Percentiles rank a stretch among this genome's conserved stretches.
These are phyloP conservation scores for Dendrobium huoshanense DNA, from an alignment of 106 monocot species.

Conservation along the genomic window DNA sequence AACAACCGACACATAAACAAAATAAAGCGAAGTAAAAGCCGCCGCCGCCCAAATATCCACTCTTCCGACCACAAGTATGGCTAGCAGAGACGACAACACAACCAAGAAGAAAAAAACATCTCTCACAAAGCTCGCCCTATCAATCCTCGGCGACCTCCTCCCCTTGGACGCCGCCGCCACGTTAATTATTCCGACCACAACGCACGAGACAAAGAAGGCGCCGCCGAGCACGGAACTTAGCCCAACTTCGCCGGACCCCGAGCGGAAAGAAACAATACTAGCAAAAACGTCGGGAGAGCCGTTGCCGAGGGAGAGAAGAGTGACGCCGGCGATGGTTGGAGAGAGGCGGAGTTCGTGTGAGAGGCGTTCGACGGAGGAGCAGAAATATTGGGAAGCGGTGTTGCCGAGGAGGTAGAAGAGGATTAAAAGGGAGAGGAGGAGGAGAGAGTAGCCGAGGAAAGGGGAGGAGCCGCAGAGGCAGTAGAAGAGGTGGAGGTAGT, in stretches of 20 bases:
- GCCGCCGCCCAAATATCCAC: slow-evolving; percentile 32
- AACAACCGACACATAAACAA: slow-evolving; percentile 29
- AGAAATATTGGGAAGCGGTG: slow-evolving; percentile 70
- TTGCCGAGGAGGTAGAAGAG: slow-evolving; percentile 65
- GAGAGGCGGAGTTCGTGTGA: slow-evolving; percentile 35
- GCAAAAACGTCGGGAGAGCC: slow-evolving; percentile 70
- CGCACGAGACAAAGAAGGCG: slow-evolving; percentile 10
- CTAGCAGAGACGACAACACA: slow-evolving; percentile 21
- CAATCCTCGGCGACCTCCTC: neutral
- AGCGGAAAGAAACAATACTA: slow-evolving; percentile 54
- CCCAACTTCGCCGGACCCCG: slow-evolving; percentile 27
- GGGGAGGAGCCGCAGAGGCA: slow-evolving; percentile 33
- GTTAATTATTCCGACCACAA: slow-evolving; percentile 9
- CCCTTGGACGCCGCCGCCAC: neutral
- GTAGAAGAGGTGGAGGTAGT: slow-evolving; percentile 68
- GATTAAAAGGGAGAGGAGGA: slow-evolving; percentile 34
- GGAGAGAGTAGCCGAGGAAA: slow-evolving; percentile 25
- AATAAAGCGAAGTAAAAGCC: slow-evolving; percentile 30
- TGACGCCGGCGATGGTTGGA: slow-evolving; percentile 72
- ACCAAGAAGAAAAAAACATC: slow-evolving; percentile 23
- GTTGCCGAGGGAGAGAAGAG: slow-evolving; percentile 65
- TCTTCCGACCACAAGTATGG: slow-evolving; percentile 18
- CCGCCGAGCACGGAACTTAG: slow-evolving; percentile 5
- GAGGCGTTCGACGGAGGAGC: slow-evolving; percentile 50
- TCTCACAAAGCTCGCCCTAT: slow-evolving; percentile 10